Evolutionary conservation across 352 stramenopile species (phyloP).

Genomic region (Phytophthora pseudosyringae): DNA sequence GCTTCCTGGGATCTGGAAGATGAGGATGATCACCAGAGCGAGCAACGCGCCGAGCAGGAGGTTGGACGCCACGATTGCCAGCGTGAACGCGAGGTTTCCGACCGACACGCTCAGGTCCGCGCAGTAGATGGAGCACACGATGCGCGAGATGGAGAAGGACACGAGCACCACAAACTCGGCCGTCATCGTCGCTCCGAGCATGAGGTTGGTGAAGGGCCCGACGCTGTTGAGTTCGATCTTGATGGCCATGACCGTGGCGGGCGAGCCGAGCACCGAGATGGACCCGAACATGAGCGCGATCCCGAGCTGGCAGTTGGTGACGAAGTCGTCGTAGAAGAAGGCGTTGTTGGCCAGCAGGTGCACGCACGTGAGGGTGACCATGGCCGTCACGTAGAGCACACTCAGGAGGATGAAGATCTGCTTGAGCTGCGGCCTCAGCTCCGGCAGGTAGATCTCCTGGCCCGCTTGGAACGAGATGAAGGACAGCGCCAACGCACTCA

Average conservation of each 20-base stretch:
- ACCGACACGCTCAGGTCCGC: conserved; percentile 57
- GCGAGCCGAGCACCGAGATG: conserved; percentile 71
- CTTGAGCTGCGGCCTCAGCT: conserved; percentile 68
- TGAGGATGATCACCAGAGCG: conserved; percentile 54
- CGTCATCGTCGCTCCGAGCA: conserved; percentile 73
- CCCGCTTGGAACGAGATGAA: conserved; percentile 83
- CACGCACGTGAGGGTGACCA: conserved; percentile 56
- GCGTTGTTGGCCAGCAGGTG: conserved; percentile 49
- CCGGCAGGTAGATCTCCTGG: conserved; percentile 75
- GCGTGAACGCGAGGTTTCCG: conserved; percentile 61
- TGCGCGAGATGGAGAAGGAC: conserved; percentile 70
- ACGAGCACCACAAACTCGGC: conserved; percentile 78
- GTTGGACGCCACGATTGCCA: conserved; percentile 62
- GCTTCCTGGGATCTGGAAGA: conserved; percentile 67
- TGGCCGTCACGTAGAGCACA: conserved; percentile 60
- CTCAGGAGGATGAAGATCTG: conserved; percentile 56
- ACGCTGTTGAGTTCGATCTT: conserved; percentile 82
- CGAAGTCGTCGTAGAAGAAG: conserved; percentile 70
- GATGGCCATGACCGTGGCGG: conserved; percentile 77
- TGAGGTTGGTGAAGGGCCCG: conserved; percentile 76
- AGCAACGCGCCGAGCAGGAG: conserved; percentile 54
- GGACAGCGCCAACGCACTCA: conserved; percentile 69
- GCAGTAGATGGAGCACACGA: conserved; percentile 70
- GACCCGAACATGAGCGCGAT: conserved; percentile 80
- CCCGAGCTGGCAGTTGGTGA: conserved; percentile 55